These are phyloP conservation scores for Aspergillus clavatus DNA, from an alignment of 2,329 filamentous ascomycete genomes.

Conservation along the genomic window DNA sequence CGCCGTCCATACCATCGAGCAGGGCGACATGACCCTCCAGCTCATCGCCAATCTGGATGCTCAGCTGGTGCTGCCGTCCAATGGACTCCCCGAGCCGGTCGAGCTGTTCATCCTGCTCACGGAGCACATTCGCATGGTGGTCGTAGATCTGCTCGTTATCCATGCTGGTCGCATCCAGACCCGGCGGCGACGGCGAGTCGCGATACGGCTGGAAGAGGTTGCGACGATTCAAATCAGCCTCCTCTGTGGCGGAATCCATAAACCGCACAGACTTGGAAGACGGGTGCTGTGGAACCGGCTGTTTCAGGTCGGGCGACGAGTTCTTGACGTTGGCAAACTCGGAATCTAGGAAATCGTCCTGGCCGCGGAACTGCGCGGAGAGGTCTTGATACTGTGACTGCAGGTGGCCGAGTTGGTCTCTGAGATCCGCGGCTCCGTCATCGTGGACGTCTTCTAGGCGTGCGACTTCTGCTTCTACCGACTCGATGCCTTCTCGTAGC, in stretches of 20 bases:
- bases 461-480: slow-evolving; percentile 60
- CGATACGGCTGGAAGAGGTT: slow-evolving; percentile 58
- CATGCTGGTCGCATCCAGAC: slow-evolving; percentile 51
- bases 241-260: slow-evolving; percentile 58
- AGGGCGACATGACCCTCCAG: slow-evolving; percentile 84
- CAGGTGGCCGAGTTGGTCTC: slow-evolving; percentile 63
- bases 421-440: slow-evolving; percentile 47
- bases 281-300: slow-evolving; percentile 41
- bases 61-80: slow-evolving; percentile 81
- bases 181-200: slow-evolving; percentile 51
- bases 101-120: slow-evolving; percentile 91
- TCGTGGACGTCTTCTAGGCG: slow-evolving; percentile 58
- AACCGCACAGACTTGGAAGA: slow-evolving; percentile 77
- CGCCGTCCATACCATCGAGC: slow-evolving; percentile 81
- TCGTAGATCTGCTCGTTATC: slow-evolving; percentile 80
- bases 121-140: slow-evolving; percentile 74
- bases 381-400: slow-evolving; percentile 72
- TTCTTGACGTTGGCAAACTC: slow-evolving; percentile 60
- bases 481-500: slow-evolving; percentile 71
- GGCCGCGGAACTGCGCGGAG: slow-evolving; percentile 72
- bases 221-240: slow-evolving; percentile 51
- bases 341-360: slow-evolving; percentile 33
- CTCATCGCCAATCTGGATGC: slow-evolving; percentile 94
- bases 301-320: slow-evolving; percentile 38
- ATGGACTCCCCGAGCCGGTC: slow-evolving; percentile 83